Conservation (phyloP, 352 stramenopile species). For the Globisporangium recalcitrans region DNA sequence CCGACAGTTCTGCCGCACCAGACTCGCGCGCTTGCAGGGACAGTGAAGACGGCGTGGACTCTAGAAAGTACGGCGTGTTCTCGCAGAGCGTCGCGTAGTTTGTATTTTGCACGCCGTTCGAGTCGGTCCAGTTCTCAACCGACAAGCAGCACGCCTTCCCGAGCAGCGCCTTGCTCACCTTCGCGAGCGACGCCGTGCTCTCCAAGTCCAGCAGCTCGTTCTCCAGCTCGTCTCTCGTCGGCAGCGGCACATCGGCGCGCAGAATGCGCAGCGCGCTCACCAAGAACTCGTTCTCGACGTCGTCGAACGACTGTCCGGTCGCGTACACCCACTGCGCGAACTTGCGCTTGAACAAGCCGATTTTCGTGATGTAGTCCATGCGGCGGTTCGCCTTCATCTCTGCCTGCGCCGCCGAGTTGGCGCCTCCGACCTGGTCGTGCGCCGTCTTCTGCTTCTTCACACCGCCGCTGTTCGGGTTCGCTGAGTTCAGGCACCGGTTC, state of each 20-base stretch:
- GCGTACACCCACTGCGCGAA: conserved; percentile 63
- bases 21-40: conserved; percentile 5
- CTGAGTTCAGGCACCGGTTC: conserved; percentile 37
- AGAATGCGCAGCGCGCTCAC: conserved; percentile 37
- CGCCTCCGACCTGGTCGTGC: not conserved
- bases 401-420: not conserved
- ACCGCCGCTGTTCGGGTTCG: not conserved
- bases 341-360: conserved; percentile 51
- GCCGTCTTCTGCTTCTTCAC: conserved; percentile 3
- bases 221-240: conserved; percentile 50
- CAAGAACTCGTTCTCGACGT: conserved; percentile 40
- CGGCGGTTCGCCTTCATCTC: not conserved
- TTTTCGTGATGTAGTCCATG: conserved; percentile 42
- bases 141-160: conserved; percentile 50
- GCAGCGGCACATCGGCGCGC: conserved; percentile 34
- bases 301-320: conserved; percentile 45
- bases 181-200: conserved; percentile 32
- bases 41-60: conserved; percentile 16
- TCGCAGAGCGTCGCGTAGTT: conserved; percentile 44
- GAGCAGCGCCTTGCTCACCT: conserved; percentile 38
- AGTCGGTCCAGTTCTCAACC: conserved; percentile 51
- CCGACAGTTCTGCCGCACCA: conserved; percentile 23
- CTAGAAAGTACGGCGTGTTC: conserved; percentile 39
- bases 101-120: conserved; percentile 32
- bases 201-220: conserved; percentile 61